Base-by-base conservation (phyloP, 768 basidiomycete species). In the Agrocybe pediades region DNA sequence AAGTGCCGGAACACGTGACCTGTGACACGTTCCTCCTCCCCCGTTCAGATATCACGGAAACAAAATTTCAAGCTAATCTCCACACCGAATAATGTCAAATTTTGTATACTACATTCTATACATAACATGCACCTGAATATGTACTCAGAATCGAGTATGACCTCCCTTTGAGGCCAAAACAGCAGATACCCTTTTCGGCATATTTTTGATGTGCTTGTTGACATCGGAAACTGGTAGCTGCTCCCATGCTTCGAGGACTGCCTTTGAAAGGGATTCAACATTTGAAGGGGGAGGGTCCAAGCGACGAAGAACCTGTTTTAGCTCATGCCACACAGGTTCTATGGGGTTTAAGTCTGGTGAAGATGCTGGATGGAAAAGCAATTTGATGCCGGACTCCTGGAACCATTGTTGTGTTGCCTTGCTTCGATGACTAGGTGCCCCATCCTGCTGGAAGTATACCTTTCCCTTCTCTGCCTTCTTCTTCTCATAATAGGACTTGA, bases 301-400 rank as follows among this genome's bases (percentile, higher is more conserved):
- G 16, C 33, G n/a, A 17, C 48, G 36, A 6, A 60, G 8, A n/a
- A 51, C 20, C 11, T 27, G 9, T 44, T 60, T 62, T 2, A 62
- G 56, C 6, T 43, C 48, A 25, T 49, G 48, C 61, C 61, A 62
- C 1, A 62, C 16, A 4, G 55, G 44, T 29, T 62, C 52, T 6
- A 60, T 62, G 21, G 58, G 61, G 25, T 57, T 57, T 17, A 62
- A 41, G 41, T 62, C 58, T 2, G 58, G 61, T 17, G 49, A 62
- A 36, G 27, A 29, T 15, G 61, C 41, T 9, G 59, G 61, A 43
- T 62, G 61, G 13, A 30, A 36, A 36, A 62, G 53, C 3, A 60
- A 33, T 20, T 42, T 46, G 23, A 62, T 49, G 11, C 46, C 36
- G 29, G 56, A 23, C 15, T 49, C 2, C 7, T 29, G 15, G 27